Percentiles rank a stretch among this genome's conserved stretches.
These are phyloP conservation scores for Alternaria panax DNA, from an alignment of 2,329 filamentous ascomycete species.

Conservation along the genomic window DNA sequence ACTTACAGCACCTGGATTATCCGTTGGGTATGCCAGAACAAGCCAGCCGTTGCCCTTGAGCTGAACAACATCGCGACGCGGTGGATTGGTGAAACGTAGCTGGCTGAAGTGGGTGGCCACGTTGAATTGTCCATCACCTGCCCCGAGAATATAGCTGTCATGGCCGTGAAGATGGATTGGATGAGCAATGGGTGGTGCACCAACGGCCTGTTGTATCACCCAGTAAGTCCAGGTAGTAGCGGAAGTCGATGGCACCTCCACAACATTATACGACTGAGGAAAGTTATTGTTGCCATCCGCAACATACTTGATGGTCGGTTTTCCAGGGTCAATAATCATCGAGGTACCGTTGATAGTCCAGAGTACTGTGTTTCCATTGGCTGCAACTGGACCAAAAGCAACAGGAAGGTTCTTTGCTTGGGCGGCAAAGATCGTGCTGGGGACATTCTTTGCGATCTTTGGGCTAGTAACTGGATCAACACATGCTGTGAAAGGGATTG, in stretches of 20 bases:
- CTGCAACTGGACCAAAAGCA: conserved; percentile 39
- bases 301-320: conserved; percentile 58
- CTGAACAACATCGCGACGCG: conserved; percentile 45
- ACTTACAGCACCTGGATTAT: conserved; percentile 56
- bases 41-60: conserved; percentile 49
- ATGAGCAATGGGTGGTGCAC: conserved; percentile 47
- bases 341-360: conserved; percentile 55
- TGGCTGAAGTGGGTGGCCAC: conserved; percentile 19
- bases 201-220: conserved; percentile 54
- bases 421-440: conserved; percentile 35
- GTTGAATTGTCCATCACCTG: conserved; percentile 44
- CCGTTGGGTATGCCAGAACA: conserved; percentile 59
- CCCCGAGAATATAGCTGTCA: conserved; percentile 33
- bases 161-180: conserved; percentile 44
- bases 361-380: conserved; percentile 37
- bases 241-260: conserved; percentile 47
- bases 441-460: conserved; percentile 47
- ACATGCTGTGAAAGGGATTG: conserved; percentile 41
- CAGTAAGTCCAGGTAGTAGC: conserved; percentile 53
- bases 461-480: conserved; percentile 46
- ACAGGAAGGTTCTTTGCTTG: conserved; percentile 39
- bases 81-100: conserved; percentile 47
- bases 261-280: conserved; percentile 52
- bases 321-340: conserved; percentile 56
- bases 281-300: conserved; percentile 52